Evolutionary conservation across 805 yeast species (phyloP), one percentile per base, ranked within the genome.

Genomic region (Peterozyma xylosa): DNA sequence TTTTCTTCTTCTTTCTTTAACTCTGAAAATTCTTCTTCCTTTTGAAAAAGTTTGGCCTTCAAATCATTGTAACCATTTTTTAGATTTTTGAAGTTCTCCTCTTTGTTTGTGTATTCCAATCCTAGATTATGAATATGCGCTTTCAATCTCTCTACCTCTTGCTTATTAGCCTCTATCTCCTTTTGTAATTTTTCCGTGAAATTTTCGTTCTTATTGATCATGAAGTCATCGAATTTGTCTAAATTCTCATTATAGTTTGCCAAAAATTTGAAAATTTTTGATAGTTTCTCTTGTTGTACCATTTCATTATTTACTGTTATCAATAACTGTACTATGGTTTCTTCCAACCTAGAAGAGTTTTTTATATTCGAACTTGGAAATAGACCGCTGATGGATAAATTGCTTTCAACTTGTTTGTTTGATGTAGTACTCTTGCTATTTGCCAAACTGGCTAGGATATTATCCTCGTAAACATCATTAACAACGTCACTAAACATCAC

Each of bases 291-390:
- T 50, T 71, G 78, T 52, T 83, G 84, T 42, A 78, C 68, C 51
- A 74, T 80, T 44, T 79, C 78, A 49, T 74, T 67, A 42, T 78
- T 71, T 15, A 85, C 62, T 43, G 78, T 78, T 29, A 73, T 63
- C 1, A 80, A 70, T 35, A 86, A 59, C 16, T 72, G 60, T 44
- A 74, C 72, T 9, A 84, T 71, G 5, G 82, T 70, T 41, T 71
- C 72, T 34, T 79, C 80, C 43, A 83, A 60, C 37, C 67, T 73
- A 1, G 78, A 67, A 14, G 80, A 68, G 11, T 78, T 74, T 3
- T 80, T 77, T 32, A 82, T 70, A 43, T 77, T 77, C 32, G 83
- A 70, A 52, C 80, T 80, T 29, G 71, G 73, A 51, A 73, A 77
- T 36, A 80, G 71, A 1, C 85, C 86, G 11, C 77, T 67, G 41